Evolutionary conservation across 2,329 filamentous ascomycete species (phyloP).

Genomic region (Dendrostoma leiphaemia): DNA sequence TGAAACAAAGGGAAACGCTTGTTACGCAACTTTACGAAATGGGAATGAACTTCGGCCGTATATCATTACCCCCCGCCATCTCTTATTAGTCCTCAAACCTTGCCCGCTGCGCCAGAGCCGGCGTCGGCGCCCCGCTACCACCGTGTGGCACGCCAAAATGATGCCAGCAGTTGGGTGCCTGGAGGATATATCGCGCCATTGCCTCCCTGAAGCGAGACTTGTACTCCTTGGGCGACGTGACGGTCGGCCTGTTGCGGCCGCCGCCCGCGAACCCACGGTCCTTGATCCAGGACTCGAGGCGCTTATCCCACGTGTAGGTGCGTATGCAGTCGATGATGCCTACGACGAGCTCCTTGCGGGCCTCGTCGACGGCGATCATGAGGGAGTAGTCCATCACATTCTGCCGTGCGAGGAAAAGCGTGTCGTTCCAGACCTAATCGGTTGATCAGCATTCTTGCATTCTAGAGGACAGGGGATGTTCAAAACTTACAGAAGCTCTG

Average conservation of each 20-base stretch:
- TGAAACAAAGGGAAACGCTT: neutral
- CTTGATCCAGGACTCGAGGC: constrained; percentile 99
- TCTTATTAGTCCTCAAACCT: constrained; percentile 1
- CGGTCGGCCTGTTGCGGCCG: constrained; percentile 81
- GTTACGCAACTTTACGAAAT: no score
- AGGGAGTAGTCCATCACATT: constrained; percentile 99
- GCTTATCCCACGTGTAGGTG: constrained; percentile 99
- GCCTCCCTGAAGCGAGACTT: constrained; percentile 93
- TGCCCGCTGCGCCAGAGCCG: constrained; percentile 1
- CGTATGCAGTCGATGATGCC: constrained; percentile 98
- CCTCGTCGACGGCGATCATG: constrained; percentile 96
- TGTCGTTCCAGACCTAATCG: constrained; percentile 82
- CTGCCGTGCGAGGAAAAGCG: constrained; percentile 87
- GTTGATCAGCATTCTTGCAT: neutral
- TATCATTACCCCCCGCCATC: neutral
- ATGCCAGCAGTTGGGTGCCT: constrained; percentile 75
- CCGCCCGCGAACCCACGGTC: constrained; percentile 81
- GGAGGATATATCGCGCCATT: constrained; percentile 81
- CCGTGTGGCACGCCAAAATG: constrained; percentile 49
- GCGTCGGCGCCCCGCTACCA: neutral
- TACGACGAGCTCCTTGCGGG: constrained; percentile 85
- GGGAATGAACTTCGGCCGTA: no score
- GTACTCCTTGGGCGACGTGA: constrained; percentile 97
- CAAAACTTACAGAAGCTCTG: constrained; percentile 66
- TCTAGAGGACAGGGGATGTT: neutral